Evolutionary conservation across 768 basidiomycete species (phyloP), one percentile per base, ranked within the genome.

Genomic region (Harrya chromipes): DNA sequence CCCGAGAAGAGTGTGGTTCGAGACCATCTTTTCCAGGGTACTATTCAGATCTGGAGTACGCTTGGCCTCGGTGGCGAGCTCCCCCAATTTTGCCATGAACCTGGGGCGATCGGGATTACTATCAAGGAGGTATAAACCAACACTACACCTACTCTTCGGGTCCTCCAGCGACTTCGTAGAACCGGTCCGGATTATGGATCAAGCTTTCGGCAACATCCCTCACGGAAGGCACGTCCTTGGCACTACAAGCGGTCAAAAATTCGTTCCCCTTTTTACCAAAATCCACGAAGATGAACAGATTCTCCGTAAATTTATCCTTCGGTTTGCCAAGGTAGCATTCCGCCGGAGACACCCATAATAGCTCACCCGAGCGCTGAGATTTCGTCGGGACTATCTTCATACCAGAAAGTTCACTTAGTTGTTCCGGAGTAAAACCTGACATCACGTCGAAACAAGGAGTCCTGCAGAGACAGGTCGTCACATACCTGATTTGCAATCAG

Each of bases 281-380:
- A 63, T 94, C 83, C 43, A 97, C 82, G 58, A 93, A 95, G 21
- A 80, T 76, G 63, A 97, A 94, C 1, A 94, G 72, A 52, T 85
- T 83, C 3, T 84, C 84, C 60, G 88, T 85, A 27, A 90, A 80
- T 16, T 76, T 73, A 19, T 76, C 74, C 21, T 73, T 68, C 6
- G 70, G 65, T 29, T 72, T 70, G 6, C 75, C 78, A 53, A 91
- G 75, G 61, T 84, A 90, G 54, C 88, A 90, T 48, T 84, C 82
- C 9, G 61, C 71, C 4, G 87, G 86, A 21, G 76, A 65, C 16
- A 85, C 58, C 72, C 71, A 80, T 35, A 49, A 39, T 7, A 33
- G 33, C 16, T 16, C 14, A 6, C 16, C 33, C 14, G 13, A 1
- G 33, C 14, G 5, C 14, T 16, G 11, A 13, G 29, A 13, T 29